Conservation (phyloP, 257 asterid species). For the Plantago major region DNA sequence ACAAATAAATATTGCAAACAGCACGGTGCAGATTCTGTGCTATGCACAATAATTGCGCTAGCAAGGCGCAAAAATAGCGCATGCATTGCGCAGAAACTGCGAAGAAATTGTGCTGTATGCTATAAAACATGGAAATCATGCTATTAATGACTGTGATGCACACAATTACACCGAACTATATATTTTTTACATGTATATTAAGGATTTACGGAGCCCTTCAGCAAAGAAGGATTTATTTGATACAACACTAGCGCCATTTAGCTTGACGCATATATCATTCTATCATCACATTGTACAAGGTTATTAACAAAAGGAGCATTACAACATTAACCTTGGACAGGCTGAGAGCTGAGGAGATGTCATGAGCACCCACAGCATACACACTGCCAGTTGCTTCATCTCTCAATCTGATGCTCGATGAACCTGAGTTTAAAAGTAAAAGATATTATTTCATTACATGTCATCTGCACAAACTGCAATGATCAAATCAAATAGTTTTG, state of each 20-base stretch:
- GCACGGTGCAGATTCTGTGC: too few relatives aligned
- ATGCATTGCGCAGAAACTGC: not conserved
- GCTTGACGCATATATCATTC: slow-evolving; percentile 15
- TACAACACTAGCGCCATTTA: slow-evolving; percentile 19
- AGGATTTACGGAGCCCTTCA: slow-evolving; percentile 23
- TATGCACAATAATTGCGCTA: not conserved
- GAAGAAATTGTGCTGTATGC: not conserved
- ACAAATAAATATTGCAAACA: too few relatives aligned
- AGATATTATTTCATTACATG: too few relatives aligned
- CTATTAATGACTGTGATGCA: slow-evolving; percentile 13
- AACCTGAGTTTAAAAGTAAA: slow-evolving; percentile 36
- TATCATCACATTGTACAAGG: slow-evolving; percentile 31
- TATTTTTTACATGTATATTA: slow-evolving; percentile 11
- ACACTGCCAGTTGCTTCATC: slow-evolving; percentile 54
- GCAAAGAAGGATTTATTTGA: slow-evolving; percentile 15
- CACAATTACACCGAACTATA: slow-evolving; percentile 14
- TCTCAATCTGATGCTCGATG: slow-evolving; percentile 64
- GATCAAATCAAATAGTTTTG: not conserved
- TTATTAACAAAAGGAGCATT: slow-evolving; percentile 34
- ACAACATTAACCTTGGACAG: slow-evolving; percentile 27
- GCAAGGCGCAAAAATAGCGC: not conserved
- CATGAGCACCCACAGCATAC: slow-evolving; percentile 47
- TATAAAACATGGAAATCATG: slow-evolving; percentile 12
- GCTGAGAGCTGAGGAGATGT: slow-evolving; percentile 46
- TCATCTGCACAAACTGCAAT: not conserved